Base-by-base conservation (phyloP, 257 asterid genomes). In the Echites panduratus region DNA sequence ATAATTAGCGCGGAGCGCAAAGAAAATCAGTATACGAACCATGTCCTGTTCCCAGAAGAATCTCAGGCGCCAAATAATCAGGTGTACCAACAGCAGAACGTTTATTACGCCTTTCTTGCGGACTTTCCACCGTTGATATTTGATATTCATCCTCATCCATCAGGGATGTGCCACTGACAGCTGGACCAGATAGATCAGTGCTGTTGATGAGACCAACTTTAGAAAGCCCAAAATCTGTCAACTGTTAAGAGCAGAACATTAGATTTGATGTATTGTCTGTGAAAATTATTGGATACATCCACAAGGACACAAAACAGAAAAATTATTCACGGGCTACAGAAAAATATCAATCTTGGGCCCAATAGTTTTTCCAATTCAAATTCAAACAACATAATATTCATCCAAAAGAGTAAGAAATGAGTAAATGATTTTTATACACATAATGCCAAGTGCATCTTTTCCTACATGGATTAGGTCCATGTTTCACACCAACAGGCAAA, bases 11-110 rank as follows among this genome's bases (percentile, higher is more conserved):
- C 38, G 10, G n/a, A 65, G 53, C 40, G 22, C 10, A 57, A 27
- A 24, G 58, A 66, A 71, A 72, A 20, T 69, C 35, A 29, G 69
- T 49, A 45, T 73, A 88, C 97, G 43, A 66, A 95, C 99, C 99
- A 71, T 95, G 99, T 66, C 99, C 99, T 73, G 98, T 95, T 87
- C 99, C 99, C 66, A 95, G 93, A 84, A 95, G 99, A 82, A 95
- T 94, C 85, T 94, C 99, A 66, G 99, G 99, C 72, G 99, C 99
- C 89, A 94, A 84, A 83, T 94, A 94, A 82, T 95, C 99, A 64
- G 99, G 99, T 69, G 99, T 95, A 70, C 99, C 99, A 77, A 92
- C 98, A 76, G 99, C 99, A 3, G 99, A 95, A 73, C 98, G 97
- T 66, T 92, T 95, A 61, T 95, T 87, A 67, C 92, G 91, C 87